Evolutionary conservation across 345 rosid species (phyloP).

Genomic region (Syzygium oleosum): DNA sequence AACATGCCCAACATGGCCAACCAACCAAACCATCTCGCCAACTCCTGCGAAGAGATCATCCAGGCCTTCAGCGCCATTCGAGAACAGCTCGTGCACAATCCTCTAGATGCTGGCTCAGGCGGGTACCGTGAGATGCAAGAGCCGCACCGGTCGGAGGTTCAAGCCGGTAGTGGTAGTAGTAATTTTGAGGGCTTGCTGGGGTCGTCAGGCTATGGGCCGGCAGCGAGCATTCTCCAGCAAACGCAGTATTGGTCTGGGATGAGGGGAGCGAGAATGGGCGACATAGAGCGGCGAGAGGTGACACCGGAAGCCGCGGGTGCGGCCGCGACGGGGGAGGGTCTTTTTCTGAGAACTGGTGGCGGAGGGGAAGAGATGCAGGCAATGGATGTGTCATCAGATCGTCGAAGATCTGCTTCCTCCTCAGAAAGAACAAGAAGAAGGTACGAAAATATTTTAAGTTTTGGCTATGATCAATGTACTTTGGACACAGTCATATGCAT

Average conservation of each 20-base stretch:
- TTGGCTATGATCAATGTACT: not conserved
- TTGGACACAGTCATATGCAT: not conserved
- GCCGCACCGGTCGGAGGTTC: not conserved
- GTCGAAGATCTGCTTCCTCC: not conserved
- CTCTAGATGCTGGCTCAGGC: not conserved
- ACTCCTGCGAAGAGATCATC: slow-evolving; percentile 36
- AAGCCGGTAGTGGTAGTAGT: not conserved
- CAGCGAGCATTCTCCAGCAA: not conserved
- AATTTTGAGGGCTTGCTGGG: not conserved
- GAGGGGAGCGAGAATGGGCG: not conserved
- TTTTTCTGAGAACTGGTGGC: not conserved
- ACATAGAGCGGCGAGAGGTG: not conserved
- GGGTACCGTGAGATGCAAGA: not conserved
- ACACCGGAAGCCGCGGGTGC: not conserved
- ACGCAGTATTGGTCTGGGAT: not conserved
- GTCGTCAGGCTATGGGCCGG: not conserved
- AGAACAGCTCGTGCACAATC: not conserved
- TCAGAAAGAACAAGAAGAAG: not conserved
- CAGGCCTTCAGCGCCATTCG: not conserved
- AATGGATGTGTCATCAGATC: not conserved
- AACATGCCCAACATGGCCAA: slow-evolving; percentile 17
- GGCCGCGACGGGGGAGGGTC: not conserved
- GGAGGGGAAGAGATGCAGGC: not conserved
- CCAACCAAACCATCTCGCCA: slow-evolving; percentile 20
- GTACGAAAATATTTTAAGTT: not conserved